A percentile compares a stretch with the other conserved stretches of the same genome.
Conservation (phyloP, 208 protist genomes). For the Trypanosoma melophagium region DNA sequence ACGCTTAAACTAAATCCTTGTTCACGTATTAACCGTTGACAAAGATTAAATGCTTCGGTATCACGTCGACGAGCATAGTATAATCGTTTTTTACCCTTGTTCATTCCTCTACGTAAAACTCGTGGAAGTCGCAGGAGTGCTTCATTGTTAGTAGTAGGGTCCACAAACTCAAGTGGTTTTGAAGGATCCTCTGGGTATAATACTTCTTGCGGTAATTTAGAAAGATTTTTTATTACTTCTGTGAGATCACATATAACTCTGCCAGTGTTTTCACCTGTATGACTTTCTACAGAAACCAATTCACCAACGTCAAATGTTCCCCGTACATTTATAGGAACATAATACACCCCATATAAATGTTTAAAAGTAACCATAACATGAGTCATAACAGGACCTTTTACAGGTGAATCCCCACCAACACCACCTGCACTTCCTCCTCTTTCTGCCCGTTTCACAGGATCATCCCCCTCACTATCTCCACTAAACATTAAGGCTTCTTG, state of each 20-base stretch:
- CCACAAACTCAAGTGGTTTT: constrained; percentile 19
- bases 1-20: constrained; percentile 34
- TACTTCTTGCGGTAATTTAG: constrained; percentile 14
- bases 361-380: constrained; percentile 70
- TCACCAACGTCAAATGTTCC: constrained; percentile 49
- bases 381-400: constrained; percentile 9
- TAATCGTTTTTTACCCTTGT: constrained; percentile 75
- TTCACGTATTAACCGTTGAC: constrained; percentile 43
- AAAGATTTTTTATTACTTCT: constrained; percentile 25
- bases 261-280: constrained; percentile 49
- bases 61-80: constrained; percentile 71
- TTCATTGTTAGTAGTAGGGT: constrained; percentile 22
- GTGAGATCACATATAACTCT: constrained; percentile 56
- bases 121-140: constrained; percentile 55
- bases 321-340: constrained; percentile 44
- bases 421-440: not conserved
- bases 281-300: constrained; percentile 61
- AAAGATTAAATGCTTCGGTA: constrained; percentile 48
- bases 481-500: constrained; percentile 4
- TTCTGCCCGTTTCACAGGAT: not conserved
- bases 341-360: constrained; percentile 58
- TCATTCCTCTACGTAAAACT: constrained; percentile 64
- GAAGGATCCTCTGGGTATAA: constrained; percentile 29
- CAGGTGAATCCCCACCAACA: not conserved
- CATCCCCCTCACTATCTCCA: not conserved